Evolutionary conservation across 768 basidiomycete genomes (phyloP), one percentile per base, ranked within the genome.

Genomic region (Lyophyllum shimeji): DNA sequence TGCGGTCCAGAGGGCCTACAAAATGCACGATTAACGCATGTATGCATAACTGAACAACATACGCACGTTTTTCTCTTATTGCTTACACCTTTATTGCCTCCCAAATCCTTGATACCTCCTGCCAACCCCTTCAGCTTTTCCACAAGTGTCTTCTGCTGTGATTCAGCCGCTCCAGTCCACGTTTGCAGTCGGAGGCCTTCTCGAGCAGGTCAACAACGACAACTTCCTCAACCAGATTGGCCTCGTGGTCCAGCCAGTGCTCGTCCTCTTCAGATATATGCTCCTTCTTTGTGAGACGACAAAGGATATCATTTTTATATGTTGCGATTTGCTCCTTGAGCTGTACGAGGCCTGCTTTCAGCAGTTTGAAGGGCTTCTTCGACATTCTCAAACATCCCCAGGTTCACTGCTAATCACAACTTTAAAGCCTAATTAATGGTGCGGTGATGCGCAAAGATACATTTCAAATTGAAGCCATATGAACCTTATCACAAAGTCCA

Each of bases 101-200:
- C n/a, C n/a, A n/a, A n/a, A n/a, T n/a, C n/a, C 9, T 29, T 29
- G 4, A 29, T 9, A 5, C 29, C 29, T 29, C 29, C 29, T 29
- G 5, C 29, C 5, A 29, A 27, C 25, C 52, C 55, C 23, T 21
- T 46, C 13, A 57, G 50, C 45, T 47, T 57, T 4, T 51, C 50
- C 1, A 52, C 50, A 29, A 51, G 17, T 17, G 21, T 48, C 52
- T 60, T 60, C 24, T 59, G 44, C 7, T 39, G 33, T 2, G 47
- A 39, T 52, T 37, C 27, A 63, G 34, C 15, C 46, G 17, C 21
- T 60, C 50, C 24, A 68, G 44, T 20, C 58, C 59, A 15, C 52
- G 20, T 31, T 69, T 53, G 56, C 62, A 67, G 48, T 69, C 64
- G 13, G 56, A 63, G 15, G 63, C 61, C n/a, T 59, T 53, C 8